Percentiles rank a stretch among this genome's conserved stretches.
Conservation (phyloP, 176 grass and related monocot genomes). For the Leersia perrieri region DNA sequence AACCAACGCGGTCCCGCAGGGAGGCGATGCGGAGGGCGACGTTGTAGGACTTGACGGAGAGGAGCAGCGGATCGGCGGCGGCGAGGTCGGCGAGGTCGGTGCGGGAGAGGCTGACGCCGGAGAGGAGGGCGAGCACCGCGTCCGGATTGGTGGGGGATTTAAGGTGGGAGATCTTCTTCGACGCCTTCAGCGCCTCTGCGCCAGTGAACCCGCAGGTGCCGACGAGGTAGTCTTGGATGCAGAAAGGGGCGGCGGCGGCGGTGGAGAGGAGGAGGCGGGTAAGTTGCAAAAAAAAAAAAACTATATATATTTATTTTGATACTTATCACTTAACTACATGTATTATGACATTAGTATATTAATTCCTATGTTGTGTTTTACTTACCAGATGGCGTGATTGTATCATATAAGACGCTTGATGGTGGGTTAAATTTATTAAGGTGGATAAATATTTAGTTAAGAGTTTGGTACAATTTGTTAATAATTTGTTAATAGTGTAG, state of each 20-base stretch:
- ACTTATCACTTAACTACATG: too few relatives aligned
- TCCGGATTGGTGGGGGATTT: neutral
- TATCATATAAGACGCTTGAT: too few relatives aligned
- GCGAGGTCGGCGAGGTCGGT: neutral
- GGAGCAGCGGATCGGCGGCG: neutral
- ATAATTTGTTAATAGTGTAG: too few relatives aligned
- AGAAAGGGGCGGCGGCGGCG: neutral
- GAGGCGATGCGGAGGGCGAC: neutral
- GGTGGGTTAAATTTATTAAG: too few relatives aligned
- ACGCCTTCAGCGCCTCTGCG: neutral
- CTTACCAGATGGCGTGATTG: too few relatives aligned
- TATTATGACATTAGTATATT: too few relatives aligned
- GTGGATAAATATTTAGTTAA: too few relatives aligned
- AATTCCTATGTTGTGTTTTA: too few relatives aligned
- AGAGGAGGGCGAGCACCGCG: constrained; percentile 1
- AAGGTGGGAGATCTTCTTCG: neutral
- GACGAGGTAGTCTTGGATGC: neutral
- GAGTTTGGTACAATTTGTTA: too few relatives aligned
- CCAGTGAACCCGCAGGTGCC: neutral
- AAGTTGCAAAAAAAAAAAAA: too few relatives aligned
- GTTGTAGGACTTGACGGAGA: neutral
- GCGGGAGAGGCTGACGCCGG: constrained; percentile 7
- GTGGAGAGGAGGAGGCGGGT: too few relatives aligned
- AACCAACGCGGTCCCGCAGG: neutral
- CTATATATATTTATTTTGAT: too few relatives aligned